phyloP scores from a whole-genome alignment of 352 stramenopile genomes.

The Phytophthora foliorum region DNA sequence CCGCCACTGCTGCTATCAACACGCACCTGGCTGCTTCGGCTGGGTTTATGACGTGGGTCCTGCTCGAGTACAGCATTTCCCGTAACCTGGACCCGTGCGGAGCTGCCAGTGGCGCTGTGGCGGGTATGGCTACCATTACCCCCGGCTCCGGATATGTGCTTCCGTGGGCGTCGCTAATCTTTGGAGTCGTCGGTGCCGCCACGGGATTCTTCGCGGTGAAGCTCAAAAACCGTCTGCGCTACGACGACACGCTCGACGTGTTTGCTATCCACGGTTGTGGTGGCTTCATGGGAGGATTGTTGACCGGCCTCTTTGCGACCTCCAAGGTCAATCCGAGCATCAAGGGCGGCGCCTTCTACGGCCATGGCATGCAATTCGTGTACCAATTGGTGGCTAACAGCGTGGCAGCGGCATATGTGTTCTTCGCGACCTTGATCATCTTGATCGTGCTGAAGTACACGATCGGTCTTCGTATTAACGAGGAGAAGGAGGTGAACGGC shows the following conservation, averaged over 20 bases:
- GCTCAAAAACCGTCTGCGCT: constrained; percentile 69
- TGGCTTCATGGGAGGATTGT: constrained; percentile 61
- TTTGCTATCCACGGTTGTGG: constrained; percentile 77
- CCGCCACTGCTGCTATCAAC: constrained; percentile 70
- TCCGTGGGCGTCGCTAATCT: constrained; percentile 69
- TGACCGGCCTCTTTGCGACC: constrained; percentile 72
- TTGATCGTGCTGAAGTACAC: constrained; percentile 73
- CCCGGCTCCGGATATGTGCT: constrained; percentile 72
- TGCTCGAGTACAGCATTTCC: constrained; percentile 56
- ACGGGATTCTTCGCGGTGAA: constrained; percentile 58
- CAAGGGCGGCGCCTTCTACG: constrained; percentile 57
- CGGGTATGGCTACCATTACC: constrained; percentile 72
- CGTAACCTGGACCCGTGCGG: constrained; percentile 66
- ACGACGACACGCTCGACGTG: constrained; percentile 79
- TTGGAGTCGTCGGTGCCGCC: constrained; percentile 63
- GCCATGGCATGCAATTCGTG: constrained; percentile 46
- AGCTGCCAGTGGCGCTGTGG: constrained; percentile 63
- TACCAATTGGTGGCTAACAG: constrained; percentile 59
- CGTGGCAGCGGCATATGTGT: constrained; percentile 64
- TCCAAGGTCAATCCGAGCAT: constrained; percentile 55
- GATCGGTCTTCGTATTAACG: constrained; percentile 66
- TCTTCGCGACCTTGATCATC: constrained; percentile 68
- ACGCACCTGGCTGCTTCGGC: constrained; percentile 67
- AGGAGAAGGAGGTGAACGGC: constrained; percentile 74
- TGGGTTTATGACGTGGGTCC: constrained; percentile 72